Evolutionary conservation across 768 basidiomycete species (phyloP), one percentile per base, ranked within the genome.

Genomic region (Xerocomellus chrysenteron): DNA sequence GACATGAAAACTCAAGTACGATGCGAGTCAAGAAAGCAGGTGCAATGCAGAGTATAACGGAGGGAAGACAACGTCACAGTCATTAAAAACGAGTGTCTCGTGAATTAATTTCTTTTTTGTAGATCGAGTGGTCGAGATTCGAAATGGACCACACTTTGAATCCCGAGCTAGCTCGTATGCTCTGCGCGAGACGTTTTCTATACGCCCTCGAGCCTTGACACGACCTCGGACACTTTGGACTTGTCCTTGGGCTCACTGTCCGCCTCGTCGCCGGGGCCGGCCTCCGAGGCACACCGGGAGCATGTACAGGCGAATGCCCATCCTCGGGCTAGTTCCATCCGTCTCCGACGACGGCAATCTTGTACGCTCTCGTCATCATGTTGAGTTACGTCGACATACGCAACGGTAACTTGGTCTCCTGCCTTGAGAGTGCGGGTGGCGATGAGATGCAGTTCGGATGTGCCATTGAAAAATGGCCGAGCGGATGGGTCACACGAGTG

Each of bases 281-380:
- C 79, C 68, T 93, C 91, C 52, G 73, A 75, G 37, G 71, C 66
- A 67, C 92, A 93, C 43, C 83, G 80, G 52, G 77, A 71, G 68
- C 92, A 94, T 48, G 75, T 70, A 65, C 92, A 94, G 12, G 88
- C 83, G 68, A 93, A 92, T 55, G 80, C 78, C 92, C 92, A 94
- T 35, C 92, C 91, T 42, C 87, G 80, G 24, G 82, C 89, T 37
- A 94, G 80, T 75, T 91, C 88, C 62, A 78, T 76, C 33, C 92
- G 80, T 59, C 91, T 76, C 43, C 87, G 78, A 54, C 83, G 77
- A 53, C 88, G 78, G 50, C 84, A 82, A 30, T 86, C 84, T 3
- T 73, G 68, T 11, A 67, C 59, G 35, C 77, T 76, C 72, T 90
- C 88, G 28, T 65, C 82, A 2, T 75, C 67, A 55, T 76, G 81